Conservation (phyloP, 2,329 filamentous ascomycete genomes). For the Bisporella sp. region DNA sequence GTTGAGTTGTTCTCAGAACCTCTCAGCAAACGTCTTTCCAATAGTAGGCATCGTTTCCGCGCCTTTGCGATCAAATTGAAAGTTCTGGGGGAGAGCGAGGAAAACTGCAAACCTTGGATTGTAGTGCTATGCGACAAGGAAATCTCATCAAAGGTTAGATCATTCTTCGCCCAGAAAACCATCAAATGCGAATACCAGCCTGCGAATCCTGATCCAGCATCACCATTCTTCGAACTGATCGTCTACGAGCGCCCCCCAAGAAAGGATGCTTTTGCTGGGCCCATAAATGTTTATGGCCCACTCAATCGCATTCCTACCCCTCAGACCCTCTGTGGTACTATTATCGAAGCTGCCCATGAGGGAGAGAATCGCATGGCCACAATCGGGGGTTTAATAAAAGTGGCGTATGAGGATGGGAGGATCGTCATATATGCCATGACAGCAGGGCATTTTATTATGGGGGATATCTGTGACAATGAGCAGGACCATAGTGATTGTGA, state of each 20-base stretch:
- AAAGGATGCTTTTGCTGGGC: not conserved
- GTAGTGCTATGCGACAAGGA: constrained; percentile 18
- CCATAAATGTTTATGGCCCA: not conserved
- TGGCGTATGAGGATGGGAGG: not conserved
- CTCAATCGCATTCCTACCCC: no score
- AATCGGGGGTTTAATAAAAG: not conserved
- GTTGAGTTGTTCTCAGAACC: no score
- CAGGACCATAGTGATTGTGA: no score
- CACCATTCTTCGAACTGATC: constrained; percentile 2
- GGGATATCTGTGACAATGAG: no score
- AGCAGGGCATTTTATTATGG: not conserved
- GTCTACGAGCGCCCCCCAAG: constrained; percentile 1
- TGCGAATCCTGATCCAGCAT: not conserved
- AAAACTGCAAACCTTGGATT: constrained; percentile 15
- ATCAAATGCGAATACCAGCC: constrained; percentile 11
- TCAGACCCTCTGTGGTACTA: no score
- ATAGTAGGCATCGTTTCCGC: no score
- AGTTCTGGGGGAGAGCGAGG: constrained; percentile 17
- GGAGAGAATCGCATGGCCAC: no score
- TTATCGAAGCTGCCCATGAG: no score
- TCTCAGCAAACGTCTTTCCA: no score
- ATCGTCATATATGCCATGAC: not conserved
- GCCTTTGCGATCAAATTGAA: constrained; percentile 15
- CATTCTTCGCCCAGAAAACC: constrained; percentile 14
- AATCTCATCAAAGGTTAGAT: constrained; percentile 9